phyloP scores from a whole-genome alignment of 345 rosid species.

The Hypericum perforatum region DNA sequence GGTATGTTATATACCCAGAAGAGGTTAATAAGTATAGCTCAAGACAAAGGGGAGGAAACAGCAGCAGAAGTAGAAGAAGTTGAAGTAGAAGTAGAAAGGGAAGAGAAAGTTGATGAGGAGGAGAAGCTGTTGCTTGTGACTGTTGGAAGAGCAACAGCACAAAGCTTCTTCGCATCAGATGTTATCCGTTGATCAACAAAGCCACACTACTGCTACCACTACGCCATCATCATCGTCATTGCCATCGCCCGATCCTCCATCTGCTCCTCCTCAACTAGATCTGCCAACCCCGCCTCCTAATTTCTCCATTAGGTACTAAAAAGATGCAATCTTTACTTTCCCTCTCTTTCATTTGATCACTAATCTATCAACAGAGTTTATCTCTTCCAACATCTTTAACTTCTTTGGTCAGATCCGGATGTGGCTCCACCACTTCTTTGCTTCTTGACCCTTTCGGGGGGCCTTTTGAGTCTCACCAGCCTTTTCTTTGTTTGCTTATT shows the following conservation, averaged over 20 bases:
- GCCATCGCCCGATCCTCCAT: slow-evolving; percentile 29
- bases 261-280: slow-evolving; percentile 23
- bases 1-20: not conserved
- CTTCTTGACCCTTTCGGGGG: no score
- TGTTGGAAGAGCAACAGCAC: slow-evolving; percentile 47
- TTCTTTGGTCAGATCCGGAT: not conserved
- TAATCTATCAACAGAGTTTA: not conserved
- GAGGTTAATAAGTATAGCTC: slow-evolving; percentile 7
- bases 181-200: slow-evolving; percentile 71
- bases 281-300: slow-evolving; percentile 39
- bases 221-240: not conserved
- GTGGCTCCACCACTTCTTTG: no score
- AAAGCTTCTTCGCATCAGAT: slow-evolving; percentile 71
- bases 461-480: no score
- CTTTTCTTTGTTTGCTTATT: no score
- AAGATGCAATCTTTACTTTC: not conserved
- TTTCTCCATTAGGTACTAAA: slow-evolving; percentile 81
- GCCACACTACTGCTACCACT: not conserved
- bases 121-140: slow-evolving; percentile 54
- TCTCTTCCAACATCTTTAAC: slow-evolving; percentile 2
- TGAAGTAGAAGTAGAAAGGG: slow-evolving; percentile 8
- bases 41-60: slow-evolving; percentile 43
- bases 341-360: not conserved
- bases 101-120: slow-evolving; percentile 17
- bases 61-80: slow-evolving; percentile 32